phyloP scores from a whole-genome alignment of 306 rosid genomes.

The Fagus crenata region DNA sequence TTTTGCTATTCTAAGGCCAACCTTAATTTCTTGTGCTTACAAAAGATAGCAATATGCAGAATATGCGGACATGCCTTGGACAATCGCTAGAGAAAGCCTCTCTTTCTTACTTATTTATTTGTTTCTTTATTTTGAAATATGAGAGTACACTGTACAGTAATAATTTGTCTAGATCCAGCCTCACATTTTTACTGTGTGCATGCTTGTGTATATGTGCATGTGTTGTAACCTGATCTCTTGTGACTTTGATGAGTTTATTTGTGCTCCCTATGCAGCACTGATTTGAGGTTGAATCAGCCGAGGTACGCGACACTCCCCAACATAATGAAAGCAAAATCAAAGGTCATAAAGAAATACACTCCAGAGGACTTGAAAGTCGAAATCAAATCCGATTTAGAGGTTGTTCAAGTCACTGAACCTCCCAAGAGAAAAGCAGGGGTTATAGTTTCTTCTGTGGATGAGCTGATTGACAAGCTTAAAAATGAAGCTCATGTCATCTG shows the following conservation, averaged over 20 bases:
- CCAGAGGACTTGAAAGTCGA: constrained; percentile 77
- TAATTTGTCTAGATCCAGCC: not conserved
- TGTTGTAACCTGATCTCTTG: not conserved
- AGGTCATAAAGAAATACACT: constrained; percentile 69
- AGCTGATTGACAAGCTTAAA: constrained; percentile 81
- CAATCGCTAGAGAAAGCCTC: too few relatives aligned
- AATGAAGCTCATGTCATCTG: constrained; percentile 78
- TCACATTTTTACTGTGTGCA: not conserved
- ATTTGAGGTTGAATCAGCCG: constrained; percentile 91
- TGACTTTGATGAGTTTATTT: constrained; percentile 4
- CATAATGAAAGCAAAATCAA: constrained; percentile 95
- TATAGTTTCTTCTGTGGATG: constrained; percentile 78
- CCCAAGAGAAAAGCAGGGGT: constrained; percentile 92
- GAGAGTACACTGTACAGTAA: too few relatives aligned
- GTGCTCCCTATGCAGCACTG: constrained; percentile 57
- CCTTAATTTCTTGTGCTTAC: too few relatives aligned
- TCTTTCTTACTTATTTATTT: too few relatives aligned
- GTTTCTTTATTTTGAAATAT: too few relatives aligned
- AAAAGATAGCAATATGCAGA: too few relatives aligned
- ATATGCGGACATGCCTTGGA: too few relatives aligned
- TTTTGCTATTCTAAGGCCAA: too few relatives aligned
- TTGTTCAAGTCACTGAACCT: constrained; percentile 78
- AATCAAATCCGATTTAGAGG: constrained; percentile 68
- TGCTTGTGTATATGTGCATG: too few relatives aligned
- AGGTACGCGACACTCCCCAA: constrained; percentile 94